Conservation (phyloP, 495 filamentous ascomycete species). For the Annulohypoxylon maeteangense region DNA sequence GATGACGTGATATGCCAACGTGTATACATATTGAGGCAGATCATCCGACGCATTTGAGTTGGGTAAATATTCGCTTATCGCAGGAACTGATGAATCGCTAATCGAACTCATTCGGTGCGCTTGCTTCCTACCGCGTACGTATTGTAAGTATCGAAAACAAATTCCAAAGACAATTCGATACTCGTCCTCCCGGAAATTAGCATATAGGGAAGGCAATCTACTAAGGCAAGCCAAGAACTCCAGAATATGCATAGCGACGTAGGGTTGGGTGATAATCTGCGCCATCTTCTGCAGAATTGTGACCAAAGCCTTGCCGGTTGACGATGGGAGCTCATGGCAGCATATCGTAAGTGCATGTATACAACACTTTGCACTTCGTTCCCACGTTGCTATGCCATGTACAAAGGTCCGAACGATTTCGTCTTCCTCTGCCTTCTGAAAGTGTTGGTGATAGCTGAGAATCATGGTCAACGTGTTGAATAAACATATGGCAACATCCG, state of each 20-base stretch:
- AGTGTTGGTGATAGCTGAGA: slow-evolving; percentile 85
- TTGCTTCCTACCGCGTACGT: slow-evolving; percentile 63
- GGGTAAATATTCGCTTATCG: slow-evolving; percentile 40
- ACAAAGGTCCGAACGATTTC: slow-evolving; percentile 88
- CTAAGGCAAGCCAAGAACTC: slow-evolving; percentile 91
- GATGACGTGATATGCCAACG: slow-evolving; percentile 92
- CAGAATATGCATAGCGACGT: slow-evolving; percentile 91
- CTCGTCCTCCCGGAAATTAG: slow-evolving; percentile 87
- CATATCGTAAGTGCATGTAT: slow-evolving; percentile 95
- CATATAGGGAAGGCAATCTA: slow-evolving; percentile 82
- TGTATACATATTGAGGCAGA: slow-evolving; percentile 90
- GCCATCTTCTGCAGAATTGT: slow-evolving; percentile 91
- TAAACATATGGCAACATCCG: slow-evolving; percentile 87
- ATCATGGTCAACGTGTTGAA: slow-evolving; percentile 86
- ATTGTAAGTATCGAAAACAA: slow-evolving; percentile 90
- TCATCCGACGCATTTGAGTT: slow-evolving; percentile 64
- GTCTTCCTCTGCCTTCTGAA: slow-evolving; percentile 86
- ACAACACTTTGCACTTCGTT: slow-evolving; percentile 86
- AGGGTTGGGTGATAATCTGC: slow-evolving; percentile 90
- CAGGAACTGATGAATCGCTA: slow-evolving; percentile 35
- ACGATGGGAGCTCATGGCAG: slow-evolving; percentile 88
- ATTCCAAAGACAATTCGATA: slow-evolving; percentile 94
- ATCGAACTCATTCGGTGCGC: slow-evolving; percentile 48
- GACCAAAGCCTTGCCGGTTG: slow-evolving; percentile 81
- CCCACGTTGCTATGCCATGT: slow-evolving; percentile 82